Base-by-base conservation (phyloP, 441 rosid genomes). In the Metrosideros polymorpha region DNA sequence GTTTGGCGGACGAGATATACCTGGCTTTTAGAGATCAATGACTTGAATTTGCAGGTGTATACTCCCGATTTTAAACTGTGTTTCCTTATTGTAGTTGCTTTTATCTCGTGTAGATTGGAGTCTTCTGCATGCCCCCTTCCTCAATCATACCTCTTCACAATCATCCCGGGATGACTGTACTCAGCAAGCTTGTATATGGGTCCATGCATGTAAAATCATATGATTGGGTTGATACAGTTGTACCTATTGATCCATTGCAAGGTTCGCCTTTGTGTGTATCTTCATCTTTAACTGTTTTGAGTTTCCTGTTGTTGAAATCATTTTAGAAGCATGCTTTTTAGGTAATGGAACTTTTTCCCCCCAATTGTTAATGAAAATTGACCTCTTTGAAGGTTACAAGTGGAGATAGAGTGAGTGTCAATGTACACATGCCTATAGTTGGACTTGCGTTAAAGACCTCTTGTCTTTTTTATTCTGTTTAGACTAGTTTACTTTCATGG, bases 101-200 rank as follows among this genome's bases (percentile, higher is more conserved):
- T 32, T 51, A 42, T 84, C 59, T 89, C 49, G 50, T 85, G 90
- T 95, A 96, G 99, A 95, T 98, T 85, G 99, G 99, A 85, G 94
- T 98, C 87, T 98, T 98, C 89, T 95, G 97, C 89, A 95, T 98
- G 99, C 96, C 98, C 27, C 96, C 99, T 84, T 91, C 93, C 61
- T 95, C 99, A 45, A 90, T 98, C 83, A 96, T 98, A 84, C 99
- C 99, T 75, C 98, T 98, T 86, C 99, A 98, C 91, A 98, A 98
- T 93, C 99, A 98, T 93, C 99, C 99, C 32, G 98, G 99, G 88
- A 98, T 98, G 99, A 98, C 98, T 42, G 99, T 98, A 66, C 90
- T 96, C 91, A 98, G 99, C 96, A 98, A 95, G 95, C 99, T 98
- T 84, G 89, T 98, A 55, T 98, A 94, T 51, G 99, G 99, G 82